phyloP scores from a whole-genome alignment of 1,284 basidiomycete genomes.

The Malassezia obtusa region DNA sequence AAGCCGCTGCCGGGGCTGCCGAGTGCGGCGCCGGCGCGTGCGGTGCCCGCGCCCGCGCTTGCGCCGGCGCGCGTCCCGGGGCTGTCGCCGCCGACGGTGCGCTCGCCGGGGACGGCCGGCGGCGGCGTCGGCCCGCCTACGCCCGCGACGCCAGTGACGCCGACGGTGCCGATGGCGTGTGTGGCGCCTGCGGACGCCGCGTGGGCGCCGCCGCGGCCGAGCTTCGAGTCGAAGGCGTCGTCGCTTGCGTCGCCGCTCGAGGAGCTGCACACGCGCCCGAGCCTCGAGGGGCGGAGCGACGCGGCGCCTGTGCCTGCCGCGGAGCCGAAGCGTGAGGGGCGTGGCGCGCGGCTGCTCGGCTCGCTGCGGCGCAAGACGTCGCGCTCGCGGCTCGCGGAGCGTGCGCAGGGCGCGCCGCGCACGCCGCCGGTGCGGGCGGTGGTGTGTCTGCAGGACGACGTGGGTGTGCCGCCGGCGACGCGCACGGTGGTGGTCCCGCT shows the following conservation, averaged over 20 bases:
- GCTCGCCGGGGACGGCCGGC: no score
- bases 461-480: background rate
- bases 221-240: no score
- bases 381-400: background rate
- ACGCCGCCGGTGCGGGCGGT: background rate
- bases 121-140: no score
- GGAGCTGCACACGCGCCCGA: background rate
- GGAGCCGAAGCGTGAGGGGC: background rate
- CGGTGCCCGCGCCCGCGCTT: no score
- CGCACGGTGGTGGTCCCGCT: constrained; percentile 12
- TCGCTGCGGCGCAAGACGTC: constrained; percentile 20
- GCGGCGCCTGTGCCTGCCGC: background rate
- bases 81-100: no score
- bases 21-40: background rate
- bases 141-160: no score
- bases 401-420: background rate
- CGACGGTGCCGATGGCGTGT: no score
- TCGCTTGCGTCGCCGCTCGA: background rate
- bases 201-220: no score
- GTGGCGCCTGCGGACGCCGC: no score
- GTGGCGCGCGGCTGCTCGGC: constrained; percentile 13
- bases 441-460: background rate
- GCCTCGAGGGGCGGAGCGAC: background rate
- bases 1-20: background rate
- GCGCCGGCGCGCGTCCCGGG: no score